Base-by-base conservation (phyloP, 768 basidiomycete genomes). In the Hemileccinum impolitum region DNA sequence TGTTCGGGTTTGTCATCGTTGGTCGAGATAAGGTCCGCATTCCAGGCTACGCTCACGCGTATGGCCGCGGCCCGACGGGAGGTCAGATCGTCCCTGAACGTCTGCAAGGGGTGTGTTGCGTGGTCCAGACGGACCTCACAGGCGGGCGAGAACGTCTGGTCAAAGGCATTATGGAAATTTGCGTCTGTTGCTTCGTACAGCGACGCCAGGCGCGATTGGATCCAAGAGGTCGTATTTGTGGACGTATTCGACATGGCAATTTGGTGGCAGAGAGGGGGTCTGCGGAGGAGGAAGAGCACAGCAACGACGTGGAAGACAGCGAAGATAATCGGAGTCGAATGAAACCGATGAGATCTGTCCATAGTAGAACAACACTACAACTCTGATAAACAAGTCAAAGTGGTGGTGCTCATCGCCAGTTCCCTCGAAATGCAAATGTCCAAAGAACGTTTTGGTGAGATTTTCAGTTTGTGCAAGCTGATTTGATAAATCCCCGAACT, bases 71-170 rank as follows among this genome's bases (percentile, higher is more conserved):
- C 50, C 18, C 58, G 62, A 2, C 53, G 57, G 4, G 60, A 44
- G 10, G 44, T 34, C 18, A 75, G 17, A 0, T 64, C 55, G 17
- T 66, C 63, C 43, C 52, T 57, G 39, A 75, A 61, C 12, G 60
- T 46, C 13, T 68, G 60, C 15, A 66, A 46, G 8, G 55, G 39
- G 3, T 47, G 48, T 0, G 50, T 34, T 3, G 26, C 58, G 45
- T 74, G 69, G 48, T 75, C 69, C 34, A 60, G 26, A 13, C 64
- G 54, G n/a, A 75, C 57, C 32, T 72, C 62, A 42, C 67, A 67
- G 2, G 54, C 31, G 1, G 65, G 52, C 18, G 73, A 55, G 53
- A 76, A 75, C 9, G 54, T 39, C 19, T 46, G 47, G 15, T 67
- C 61, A 46, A 75, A 65, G 15, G 57, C 35, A 0, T 48, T 46